phyloP scores from a whole-genome alignment of 2,329 filamentous ascomycete species.

The Myriangium duriaei region DNA sequence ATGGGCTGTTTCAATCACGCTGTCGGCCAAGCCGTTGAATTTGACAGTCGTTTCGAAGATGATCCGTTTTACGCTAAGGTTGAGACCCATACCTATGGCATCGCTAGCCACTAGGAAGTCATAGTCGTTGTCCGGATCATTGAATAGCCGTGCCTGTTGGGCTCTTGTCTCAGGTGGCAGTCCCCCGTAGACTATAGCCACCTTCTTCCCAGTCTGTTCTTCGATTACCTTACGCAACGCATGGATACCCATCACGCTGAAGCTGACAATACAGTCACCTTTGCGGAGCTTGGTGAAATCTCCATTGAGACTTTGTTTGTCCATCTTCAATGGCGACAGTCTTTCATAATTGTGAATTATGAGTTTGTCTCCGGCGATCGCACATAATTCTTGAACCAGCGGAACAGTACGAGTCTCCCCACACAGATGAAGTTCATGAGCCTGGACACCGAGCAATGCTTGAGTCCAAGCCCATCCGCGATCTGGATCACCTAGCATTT shows the following conservation, averaged over 20 bases:
- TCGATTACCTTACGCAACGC: slow-evolving; percentile 68
- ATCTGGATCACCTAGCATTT: slow-evolving; percentile 75
- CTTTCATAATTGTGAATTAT: slow-evolving; percentile 73
- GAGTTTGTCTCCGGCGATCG: slow-evolving; percentile 68
- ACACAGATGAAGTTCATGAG: slow-evolving; percentile 83
- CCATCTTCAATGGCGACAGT: slow-evolving; percentile 62
- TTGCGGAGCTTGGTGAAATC: slow-evolving; percentile 60
- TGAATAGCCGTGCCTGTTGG: slow-evolving; percentile 84
- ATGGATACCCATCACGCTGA: slow-evolving; percentile 74
- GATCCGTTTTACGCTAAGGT: slow-evolving; percentile 77
- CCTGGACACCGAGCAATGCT: slow-evolving; percentile 74
- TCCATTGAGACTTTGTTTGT: slow-evolving; percentile 49
- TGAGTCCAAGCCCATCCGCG: slow-evolving; percentile 93
- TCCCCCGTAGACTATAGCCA: slow-evolving; percentile 85
- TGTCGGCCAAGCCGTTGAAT: slow-evolving; percentile 47
- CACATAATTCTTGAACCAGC: slow-evolving; percentile 65
- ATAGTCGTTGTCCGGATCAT: slow-evolving; percentile 89
- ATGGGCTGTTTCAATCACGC: slow-evolving; percentile 57
- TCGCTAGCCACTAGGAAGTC: slow-evolving; percentile 90
- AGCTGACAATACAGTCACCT: slow-evolving; percentile 81
- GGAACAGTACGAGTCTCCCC: slow-evolving; percentile 76
- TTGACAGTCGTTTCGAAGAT: slow-evolving; percentile 74
- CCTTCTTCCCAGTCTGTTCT: slow-evolving; percentile 58
- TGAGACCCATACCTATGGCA: slow-evolving; percentile 94
- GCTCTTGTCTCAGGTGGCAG: slow-evolving; percentile 86